Base-by-base conservation (phyloP, 2,329 filamentous ascomycete genomes). In the Lasiodiplodia gonubiensis region DNA sequence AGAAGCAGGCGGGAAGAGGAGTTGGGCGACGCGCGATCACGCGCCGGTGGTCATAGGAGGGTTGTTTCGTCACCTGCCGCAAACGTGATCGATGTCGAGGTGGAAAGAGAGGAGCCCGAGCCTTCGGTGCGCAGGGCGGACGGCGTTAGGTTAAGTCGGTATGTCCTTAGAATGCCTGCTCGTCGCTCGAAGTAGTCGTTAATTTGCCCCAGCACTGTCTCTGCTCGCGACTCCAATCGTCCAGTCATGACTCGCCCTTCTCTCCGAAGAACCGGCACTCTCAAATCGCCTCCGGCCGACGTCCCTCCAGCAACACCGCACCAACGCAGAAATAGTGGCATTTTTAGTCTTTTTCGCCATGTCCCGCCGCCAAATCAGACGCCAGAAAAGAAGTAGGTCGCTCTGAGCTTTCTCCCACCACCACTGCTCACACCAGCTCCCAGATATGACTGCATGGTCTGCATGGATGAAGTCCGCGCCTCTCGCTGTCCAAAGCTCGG, bases 401-500 rank as follows among this genome's bases (percentile, higher is more conserved):
- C 70, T 61, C 72, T 70, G 74, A 75, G 37, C 46, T 66, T 69
- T 5, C 14, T 11, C 11, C 7, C 8, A 7, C 8, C 27, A 23
- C 18, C 42, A n/a, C n/a, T 25, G 46, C 59, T 63, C 10, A 63
- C 46, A 18, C 11, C 49, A 6, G 18, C 33, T 2, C 25, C 35
- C 27, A 46, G 61, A 18, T 57, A 66, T 37, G 48, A 60, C 60
- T 65, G 48, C 25, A 37, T 67, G 27, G 51, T 67, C 35, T 11
- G 11, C 16, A 49, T 30, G 18, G 64, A 66, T 30, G 64, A 66
- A 27, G 64, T 57, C 10, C 37, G 48, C 25, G 33, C 63, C 33
- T 57, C 71, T 74, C 71, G 75, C 53, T 35, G 23, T 37, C 89
- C 89, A 46, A 91, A 89, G 76, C 86, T 97, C 42, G 86, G 87